A percentile compares a stretch with the other conserved stretches of the same genome.
Evolutionary conservation across 768 basidiomycete genomes (phyloP).

Genomic region (Collybia sordida): DNA sequence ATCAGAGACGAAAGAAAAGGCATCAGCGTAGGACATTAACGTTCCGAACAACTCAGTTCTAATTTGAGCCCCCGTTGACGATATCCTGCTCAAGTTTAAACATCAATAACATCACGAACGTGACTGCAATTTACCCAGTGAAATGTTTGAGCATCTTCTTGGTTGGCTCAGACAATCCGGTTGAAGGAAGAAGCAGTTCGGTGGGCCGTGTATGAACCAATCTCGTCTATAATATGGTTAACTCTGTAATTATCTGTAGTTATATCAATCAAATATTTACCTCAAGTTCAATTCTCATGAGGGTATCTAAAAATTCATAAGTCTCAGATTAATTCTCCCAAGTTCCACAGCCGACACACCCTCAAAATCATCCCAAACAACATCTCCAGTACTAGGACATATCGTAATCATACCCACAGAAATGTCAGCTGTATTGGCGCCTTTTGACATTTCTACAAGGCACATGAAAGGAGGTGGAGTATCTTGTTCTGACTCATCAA

Average conservation of each 20-base stretch:
- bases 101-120: slow-evolving; percentile 3
- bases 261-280: slow-evolving; percentile 33
- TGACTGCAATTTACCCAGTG: slow-evolving; percentile 43
- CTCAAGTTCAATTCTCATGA: slow-evolving; percentile 89
- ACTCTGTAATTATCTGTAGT: neutral
- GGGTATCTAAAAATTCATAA: slow-evolving; percentile 49
- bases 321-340: too few species aligned
- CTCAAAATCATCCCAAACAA: slow-evolving; percentile 90
- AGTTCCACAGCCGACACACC: slow-evolving; percentile 37
- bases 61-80: slow-evolving; percentile 39
- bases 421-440: slow-evolving; percentile 30
- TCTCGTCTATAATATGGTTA: slow-evolving; percentile 59
- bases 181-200: slow-evolving; percentile 70
- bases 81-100: slow-evolving; percentile 27
- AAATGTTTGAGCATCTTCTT: slow-evolving; percentile 76
- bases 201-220: slow-evolving; percentile 82
- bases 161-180: slow-evolving; percentile 64
- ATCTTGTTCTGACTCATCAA: slow-evolving; percentile 57
- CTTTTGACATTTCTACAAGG: slow-evolving; percentile 61
- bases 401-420: slow-evolving; percentile 75
- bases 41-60: slow-evolving; percentile 64
- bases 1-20: slow-evolving; percentile 62
- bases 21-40: slow-evolving; percentile 59
- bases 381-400: slow-evolving; percentile 87
- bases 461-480: slow-evolving; percentile 69